phyloP scores from a whole-genome alignment of 495 filamentous ascomycete genomes.

The Neurospora sp. region DNA sequence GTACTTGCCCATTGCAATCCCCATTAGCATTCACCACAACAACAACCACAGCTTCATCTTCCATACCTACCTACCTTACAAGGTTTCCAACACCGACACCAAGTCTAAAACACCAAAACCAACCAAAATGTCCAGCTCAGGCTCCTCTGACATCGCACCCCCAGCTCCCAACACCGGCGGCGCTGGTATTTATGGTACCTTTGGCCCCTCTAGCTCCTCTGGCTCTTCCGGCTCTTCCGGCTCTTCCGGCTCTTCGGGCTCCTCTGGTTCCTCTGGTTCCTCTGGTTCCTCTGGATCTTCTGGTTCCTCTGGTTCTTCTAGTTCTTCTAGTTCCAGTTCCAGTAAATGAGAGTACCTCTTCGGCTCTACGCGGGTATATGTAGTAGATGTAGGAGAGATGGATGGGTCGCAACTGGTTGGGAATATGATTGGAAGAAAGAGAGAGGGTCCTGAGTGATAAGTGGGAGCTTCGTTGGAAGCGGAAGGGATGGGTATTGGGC shows the following conservation, averaged over 20 bases:
- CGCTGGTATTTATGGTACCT: background rate
- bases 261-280: background rate
- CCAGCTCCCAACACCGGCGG: background rate
- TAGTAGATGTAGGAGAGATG: too few species aligned
- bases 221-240: background rate
- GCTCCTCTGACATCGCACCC: background rate
- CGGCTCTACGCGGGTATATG: background rate
- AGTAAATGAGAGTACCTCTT: background rate
- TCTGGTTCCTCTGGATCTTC: background rate
- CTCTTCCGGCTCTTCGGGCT: accelerated
- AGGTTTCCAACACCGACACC: background rate
- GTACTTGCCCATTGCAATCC: background rate
- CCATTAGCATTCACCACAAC: background rate
- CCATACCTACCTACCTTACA: too few species aligned
- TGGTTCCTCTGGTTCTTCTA: background rate
- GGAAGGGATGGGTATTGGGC: too few species aligned
- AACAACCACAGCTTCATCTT: background rate
- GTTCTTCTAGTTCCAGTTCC: background rate
- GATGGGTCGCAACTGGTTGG: too few species aligned
- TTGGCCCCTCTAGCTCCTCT: background rate
- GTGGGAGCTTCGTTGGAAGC: too few species aligned
- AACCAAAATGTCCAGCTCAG: background rate
- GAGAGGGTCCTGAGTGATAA: too few species aligned
- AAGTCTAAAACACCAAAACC: background rate
- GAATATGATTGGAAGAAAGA: too few species aligned